A percentile compares a stretch with the other conserved stretches of the same genome.
These are phyloP conservation scores for Leucocoprinus birnbaumii DNA, from an alignment of 768 basidiomycete species.

Conservation along the genomic window DNA sequence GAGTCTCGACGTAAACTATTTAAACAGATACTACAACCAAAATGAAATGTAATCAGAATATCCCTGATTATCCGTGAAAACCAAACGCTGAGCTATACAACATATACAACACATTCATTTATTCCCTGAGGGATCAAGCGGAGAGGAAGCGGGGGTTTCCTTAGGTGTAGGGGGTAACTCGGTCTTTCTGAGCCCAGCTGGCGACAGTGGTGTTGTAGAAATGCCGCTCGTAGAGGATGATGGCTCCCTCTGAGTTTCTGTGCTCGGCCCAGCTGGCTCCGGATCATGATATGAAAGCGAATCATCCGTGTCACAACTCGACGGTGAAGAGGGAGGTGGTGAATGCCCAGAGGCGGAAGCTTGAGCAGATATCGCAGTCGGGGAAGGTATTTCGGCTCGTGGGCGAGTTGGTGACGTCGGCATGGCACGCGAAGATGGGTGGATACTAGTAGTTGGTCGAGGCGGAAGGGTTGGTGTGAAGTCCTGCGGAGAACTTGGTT, in stretches of 20 bases:
- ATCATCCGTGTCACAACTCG: conserved; percentile 22
- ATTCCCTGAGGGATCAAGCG: not conserved
- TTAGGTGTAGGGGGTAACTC: conserved; percentile 9
- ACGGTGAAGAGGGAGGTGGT: conserved; percentile 24
- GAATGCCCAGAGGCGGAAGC: conserved; percentile 18
- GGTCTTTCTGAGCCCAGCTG: not conserved
- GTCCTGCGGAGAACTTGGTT: conserved; percentile 47
- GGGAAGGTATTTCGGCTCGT: conserved; percentile 16
- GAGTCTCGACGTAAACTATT: not conserved
- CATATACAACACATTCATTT: not conserved
- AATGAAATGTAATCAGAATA: not conserved
- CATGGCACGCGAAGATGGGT: conserved; percentile 65
- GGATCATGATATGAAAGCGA: conserved; percentile 5
- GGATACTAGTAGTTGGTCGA: conserved; percentile 72
- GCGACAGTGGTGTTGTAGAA: not conserved
- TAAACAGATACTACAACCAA: not conserved
- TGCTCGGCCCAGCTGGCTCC: not conserved
- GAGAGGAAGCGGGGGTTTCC: not conserved
- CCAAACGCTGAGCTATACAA: not conserved
- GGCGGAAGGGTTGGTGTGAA: conserved; percentile 71
- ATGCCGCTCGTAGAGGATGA: not conserved
- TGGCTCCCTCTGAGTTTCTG: not conserved
- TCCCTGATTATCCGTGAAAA: no score
- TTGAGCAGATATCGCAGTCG: not conserved
- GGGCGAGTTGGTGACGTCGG: conserved; percentile 46